Evolutionary conservation across 2,329 filamentous ascomycete species (phyloP).

Genomic region (Elsinoe fawcettii): DNA sequence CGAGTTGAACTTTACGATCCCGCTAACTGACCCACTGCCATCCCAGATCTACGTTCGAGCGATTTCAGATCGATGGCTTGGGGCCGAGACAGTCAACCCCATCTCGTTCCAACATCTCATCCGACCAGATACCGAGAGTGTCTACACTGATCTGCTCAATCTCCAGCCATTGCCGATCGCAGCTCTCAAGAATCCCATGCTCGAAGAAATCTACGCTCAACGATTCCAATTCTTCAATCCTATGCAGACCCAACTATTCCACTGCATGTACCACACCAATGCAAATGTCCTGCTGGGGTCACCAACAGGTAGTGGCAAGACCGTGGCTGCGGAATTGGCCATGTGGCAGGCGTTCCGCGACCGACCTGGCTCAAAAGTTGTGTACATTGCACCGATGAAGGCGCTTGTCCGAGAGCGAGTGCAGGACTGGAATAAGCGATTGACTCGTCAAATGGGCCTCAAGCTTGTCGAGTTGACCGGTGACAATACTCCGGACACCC

Average conservation of each 20-base stretch:
- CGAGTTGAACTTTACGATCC: constrained; percentile 95
- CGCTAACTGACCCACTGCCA: constrained; percentile 82
- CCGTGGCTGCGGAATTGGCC: constrained; percentile 86
- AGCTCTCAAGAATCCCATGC: constrained; percentile 74
- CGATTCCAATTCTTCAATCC: constrained; percentile 97
- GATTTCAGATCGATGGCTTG: constrained; percentile 92
- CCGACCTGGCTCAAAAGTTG: constrained; percentile 88
- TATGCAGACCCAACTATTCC: constrained; percentile 99
- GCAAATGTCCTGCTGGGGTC: constrained; percentile 92
- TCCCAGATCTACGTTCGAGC: constrained; percentile 94
- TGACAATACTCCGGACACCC: constrained; percentile 95
- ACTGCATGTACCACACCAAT: constrained; percentile 85
- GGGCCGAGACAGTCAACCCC: constrained; percentile 88
- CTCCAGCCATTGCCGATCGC: constrained; percentile 81
- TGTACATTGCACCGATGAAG: constrained; percentile 99
- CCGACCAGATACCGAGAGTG: constrained; percentile 90
- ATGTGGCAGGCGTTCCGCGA: constrained; percentile 99
- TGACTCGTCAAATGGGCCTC: constrained; percentile 74
- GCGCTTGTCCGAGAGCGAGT: constrained; percentile 93
- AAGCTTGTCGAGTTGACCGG: constrained; percentile 92
- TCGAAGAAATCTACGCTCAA: constrained; percentile 83
- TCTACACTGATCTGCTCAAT: constrained; percentile 90
- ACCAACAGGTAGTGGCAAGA: constrained; percentile 95
- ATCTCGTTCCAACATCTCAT: constrained; percentile 98
- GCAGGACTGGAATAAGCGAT: constrained; percentile 80